A percentile compares a stretch with the other conserved stretches of the same genome.
These are phyloP conservation scores for Flueggea neowawraea DNA, from an alignment of 441 rosid species.

Conservation along the genomic window DNA sequence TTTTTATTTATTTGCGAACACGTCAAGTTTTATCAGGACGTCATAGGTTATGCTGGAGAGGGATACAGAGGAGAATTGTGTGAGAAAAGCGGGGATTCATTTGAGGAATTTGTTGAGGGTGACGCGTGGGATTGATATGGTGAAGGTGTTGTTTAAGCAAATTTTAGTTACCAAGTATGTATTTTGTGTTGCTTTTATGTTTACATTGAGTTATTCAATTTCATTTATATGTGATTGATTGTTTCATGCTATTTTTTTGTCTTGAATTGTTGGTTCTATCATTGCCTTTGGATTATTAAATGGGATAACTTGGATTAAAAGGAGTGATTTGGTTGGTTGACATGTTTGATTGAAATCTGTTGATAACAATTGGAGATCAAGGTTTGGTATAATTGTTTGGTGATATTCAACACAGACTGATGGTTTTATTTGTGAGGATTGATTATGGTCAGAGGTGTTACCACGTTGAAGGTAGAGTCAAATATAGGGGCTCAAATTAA, in stretches of 20 bases:
- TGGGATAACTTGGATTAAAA: too few relatives aligned
- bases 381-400: too few relatives aligned
- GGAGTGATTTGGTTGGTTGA: too few relatives aligned
- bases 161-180: slow-evolving; percentile 66
- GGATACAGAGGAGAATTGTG: slow-evolving; percentile 48
- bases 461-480: too few relatives aligned
- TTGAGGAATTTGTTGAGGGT: slow-evolving; percentile 85
- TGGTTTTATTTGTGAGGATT: too few relatives aligned
- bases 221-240: background rate
- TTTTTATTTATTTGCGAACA: slow-evolving; percentile 22
- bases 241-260: background rate
- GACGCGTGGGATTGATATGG: slow-evolving; percentile 96
- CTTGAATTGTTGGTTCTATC: background rate
- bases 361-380: too few relatives aligned
- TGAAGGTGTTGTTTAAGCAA: slow-evolving; percentile 75
- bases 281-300: too few relatives aligned
- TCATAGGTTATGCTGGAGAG: slow-evolving; percentile 51
- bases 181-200: background rate
- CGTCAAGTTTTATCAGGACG: slow-evolving; percentile 61
- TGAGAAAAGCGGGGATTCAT: slow-evolving; percentile 80
- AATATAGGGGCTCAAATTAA: too few relatives aligned
- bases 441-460: too few relatives aligned
- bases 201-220: background rate
- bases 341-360: too few relatives aligned
- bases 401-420: too few relatives aligned